Conservation (phyloP, 768 basidiomycete genomes). For the Macrolepiota albuminosa region DNA sequence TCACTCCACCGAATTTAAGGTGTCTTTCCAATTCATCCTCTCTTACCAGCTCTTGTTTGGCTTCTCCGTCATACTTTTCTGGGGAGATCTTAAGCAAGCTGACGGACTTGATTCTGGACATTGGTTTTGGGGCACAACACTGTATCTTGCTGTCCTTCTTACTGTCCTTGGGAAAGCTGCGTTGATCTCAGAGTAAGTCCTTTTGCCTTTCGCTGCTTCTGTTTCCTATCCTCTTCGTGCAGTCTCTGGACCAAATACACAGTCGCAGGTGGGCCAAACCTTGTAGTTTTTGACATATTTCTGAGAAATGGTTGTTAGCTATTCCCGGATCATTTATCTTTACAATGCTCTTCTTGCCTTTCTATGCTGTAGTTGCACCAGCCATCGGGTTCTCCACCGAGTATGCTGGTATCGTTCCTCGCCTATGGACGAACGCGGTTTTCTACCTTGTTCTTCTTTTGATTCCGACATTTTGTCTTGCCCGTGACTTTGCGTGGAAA, state of each 20-base stretch:
- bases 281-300: neutral
- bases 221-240: neutral
- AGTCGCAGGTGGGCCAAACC: slow-evolving; percentile 60
- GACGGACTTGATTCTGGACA: slow-evolving; percentile 85
- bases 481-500: slow-evolving; percentile 94
- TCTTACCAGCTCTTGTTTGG: slow-evolving; percentile 68
- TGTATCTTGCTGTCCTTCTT: slow-evolving; percentile 90
- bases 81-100: slow-evolving; percentile 83
- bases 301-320: slow-evolving; percentile 37
- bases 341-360: slow-evolving; percentile 91
- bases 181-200: slow-evolving; percentile 89
- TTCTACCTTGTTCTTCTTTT: slow-evolving; percentile 89
- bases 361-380: slow-evolving; percentile 87
- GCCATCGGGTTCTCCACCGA: slow-evolving; percentile 85
- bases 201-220: neutral
- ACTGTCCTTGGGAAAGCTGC: slow-evolving; percentile 98
- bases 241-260: slow-evolving; percentile 99
- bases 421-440: slow-evolving; percentile 81
- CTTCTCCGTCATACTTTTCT: slow-evolving; percentile 87
- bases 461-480: slow-evolving; percentile 79
- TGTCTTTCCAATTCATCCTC: slow-evolving; percentile 1
- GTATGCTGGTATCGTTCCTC: slow-evolving; percentile 84
- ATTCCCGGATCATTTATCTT: slow-evolving; percentile 97
- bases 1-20: neutral
- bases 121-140: slow-evolving; percentile 98